Evolutionary conservation across 306 rosid genomes (phyloP).

Genomic region (Vigna radiata): DNA sequence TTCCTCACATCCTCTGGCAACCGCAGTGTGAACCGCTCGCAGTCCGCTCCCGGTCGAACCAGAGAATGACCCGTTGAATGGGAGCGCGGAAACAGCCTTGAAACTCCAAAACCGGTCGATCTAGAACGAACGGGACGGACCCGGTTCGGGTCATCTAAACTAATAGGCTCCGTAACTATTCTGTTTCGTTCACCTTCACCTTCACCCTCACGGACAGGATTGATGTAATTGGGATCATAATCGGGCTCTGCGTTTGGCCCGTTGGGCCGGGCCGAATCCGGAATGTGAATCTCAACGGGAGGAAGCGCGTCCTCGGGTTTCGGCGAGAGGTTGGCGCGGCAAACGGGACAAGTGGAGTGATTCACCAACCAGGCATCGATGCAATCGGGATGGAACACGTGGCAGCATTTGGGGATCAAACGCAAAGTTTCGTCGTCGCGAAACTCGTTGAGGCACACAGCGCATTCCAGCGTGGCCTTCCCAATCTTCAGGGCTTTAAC

Average conservation of each 20-base stretch:
- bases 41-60: constrained; percentile 44
- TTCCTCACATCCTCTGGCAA: constrained; percentile 69
- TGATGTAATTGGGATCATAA: background rate
- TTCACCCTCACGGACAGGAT: background rate
- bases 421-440: constrained; percentile 76
- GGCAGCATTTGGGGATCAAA: constrained; percentile 77
- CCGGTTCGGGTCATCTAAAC: constrained; percentile 13
- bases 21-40: constrained; percentile 68
- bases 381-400: constrained; percentile 77
- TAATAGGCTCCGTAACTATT: background rate
- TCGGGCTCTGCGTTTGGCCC: background rate
- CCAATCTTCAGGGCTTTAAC: constrained; percentile 74
- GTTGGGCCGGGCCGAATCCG: constrained; percentile 5
- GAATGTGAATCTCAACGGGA: background rate
- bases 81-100: constrained; percentile 51
- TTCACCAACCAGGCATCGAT: constrained; percentile 72
- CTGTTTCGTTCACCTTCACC: background rate
- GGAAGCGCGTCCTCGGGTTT: constrained; percentile 50
- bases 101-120: constrained; percentile 47
- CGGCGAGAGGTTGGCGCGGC: constrained; percentile 69
- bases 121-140: constrained; percentile 24
- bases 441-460: constrained; percentile 82
- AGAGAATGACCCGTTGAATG: constrained; percentile 61
- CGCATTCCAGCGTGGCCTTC: constrained; percentile 66
- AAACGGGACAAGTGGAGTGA: constrained; percentile 83